Base-by-base conservation (phyloP, 2,329 filamentous ascomycete species). In the Ophidiomyces ophidiicola region DNA sequence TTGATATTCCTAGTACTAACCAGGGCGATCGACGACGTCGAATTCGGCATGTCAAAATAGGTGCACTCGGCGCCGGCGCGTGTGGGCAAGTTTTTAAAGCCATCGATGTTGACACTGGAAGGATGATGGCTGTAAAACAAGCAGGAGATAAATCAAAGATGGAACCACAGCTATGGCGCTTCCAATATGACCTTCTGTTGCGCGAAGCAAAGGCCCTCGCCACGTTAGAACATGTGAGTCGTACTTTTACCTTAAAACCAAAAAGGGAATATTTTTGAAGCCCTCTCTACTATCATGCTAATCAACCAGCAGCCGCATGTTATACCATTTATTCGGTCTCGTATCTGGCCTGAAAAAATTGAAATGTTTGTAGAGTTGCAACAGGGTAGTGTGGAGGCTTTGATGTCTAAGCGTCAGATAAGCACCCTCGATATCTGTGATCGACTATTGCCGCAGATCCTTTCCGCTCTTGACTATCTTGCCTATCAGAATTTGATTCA, bases 381-480 rank as follows among this genome's bases (percentile, higher is more conserved):
- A 21, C 25, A 42, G 19, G 44, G 44, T 5, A 15, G 28, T 15
- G 5, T 39, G 11, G 7, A 15, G 8, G 20, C 23, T 14, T 14
- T 39, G 5, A n/a, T 33, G 3, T 2, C 6, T 5, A 17, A 18
- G 15, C 8, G 5, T 5, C 14, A 18, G 11, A 14, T 19, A 2
- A 25, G 15, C 10, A 15, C 29, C 6, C 8, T 15, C 5, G 21
- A 28, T 15, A 8, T 39, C 21, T 11, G 17, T 14, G 29, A 7
- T 14, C 6, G 6, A 7, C 19, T 43, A 19, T n/a, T 43, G 7
- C 19, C 42, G 4, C 45, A 52, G 11, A 49, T 52, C 37, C 50
- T 51, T 25, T 11, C 41, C 26, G 50, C 45, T 3, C 43, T 53
- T 18, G 48, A 50, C 39, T 48, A 46, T 35, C 43, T 53, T 17